Conservation (phyloP, 257 asterid species). For the Echites panduratus region DNA sequence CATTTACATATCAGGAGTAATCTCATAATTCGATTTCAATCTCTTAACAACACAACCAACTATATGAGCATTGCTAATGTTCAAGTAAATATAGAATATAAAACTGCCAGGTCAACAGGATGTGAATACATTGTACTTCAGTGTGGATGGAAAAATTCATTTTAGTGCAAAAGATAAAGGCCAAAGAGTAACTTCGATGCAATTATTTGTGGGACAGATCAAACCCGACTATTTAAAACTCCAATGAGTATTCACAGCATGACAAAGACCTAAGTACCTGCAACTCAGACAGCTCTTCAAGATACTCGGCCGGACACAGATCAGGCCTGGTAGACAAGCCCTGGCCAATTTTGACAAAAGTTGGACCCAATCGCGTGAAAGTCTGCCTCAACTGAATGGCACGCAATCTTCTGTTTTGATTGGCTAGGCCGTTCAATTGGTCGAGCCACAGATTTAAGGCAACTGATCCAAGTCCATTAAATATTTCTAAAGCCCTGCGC, state of each 20-base stretch:
- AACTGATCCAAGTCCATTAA: slow-evolving; percentile 65
- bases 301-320: slow-evolving; percentile 75
- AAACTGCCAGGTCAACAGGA: not conserved
- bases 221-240: not conserved
- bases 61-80: not conserved
- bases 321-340: slow-evolving; percentile 99
- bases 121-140: not conserved
- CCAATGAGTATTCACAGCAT: not conserved
- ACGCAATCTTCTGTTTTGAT: slow-evolving; percentile 53
- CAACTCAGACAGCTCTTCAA: slow-evolving; percentile 84
- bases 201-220: not conserved
- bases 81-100: not conserved
- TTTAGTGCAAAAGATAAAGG: not conserved
- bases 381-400: slow-evolving; percentile 66
- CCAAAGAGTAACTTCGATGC: not conserved
- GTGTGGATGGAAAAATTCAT: not conserved
- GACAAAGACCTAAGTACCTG: slow-evolving; percentile 41
- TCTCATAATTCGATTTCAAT: not conserved
- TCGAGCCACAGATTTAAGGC: slow-evolving; percentile 77
- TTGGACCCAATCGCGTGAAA: slow-evolving; percentile 86
- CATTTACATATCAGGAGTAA: not conserved
- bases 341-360: slow-evolving; percentile 93
- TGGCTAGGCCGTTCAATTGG: slow-evolving; percentile 46
- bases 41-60: not conserved
- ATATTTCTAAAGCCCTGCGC: slow-evolving; percentile 63